phyloP scores from a whole-genome alignment of 2,329 filamentous ascomycete genomes.

The Pseudopyrenochaeta lycopersici region DNA sequence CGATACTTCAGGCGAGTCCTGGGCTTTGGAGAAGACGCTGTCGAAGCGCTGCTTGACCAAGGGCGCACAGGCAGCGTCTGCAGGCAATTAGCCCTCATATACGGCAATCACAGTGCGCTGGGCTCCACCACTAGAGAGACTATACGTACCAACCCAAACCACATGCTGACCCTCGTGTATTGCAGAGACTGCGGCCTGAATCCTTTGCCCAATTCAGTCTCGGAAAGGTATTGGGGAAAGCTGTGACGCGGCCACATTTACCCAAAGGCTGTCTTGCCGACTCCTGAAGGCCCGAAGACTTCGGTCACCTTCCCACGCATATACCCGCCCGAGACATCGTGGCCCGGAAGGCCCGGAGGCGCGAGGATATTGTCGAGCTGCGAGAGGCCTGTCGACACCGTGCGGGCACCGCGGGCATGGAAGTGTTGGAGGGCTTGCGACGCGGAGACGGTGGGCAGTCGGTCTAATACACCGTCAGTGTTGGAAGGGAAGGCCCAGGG shows the following conservation, averaged over 20 bases:
- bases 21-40: slow-evolving; percentile 51
- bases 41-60: slow-evolving; percentile 59
- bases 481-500: neutral
- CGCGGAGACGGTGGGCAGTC: slow-evolving; percentile 79
- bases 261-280: slow-evolving; percentile 86
- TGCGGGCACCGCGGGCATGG: slow-evolving; percentile 58
- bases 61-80: slow-evolving; percentile 60
- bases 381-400: slow-evolving; percentile 58
- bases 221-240: slow-evolving; percentile 14
- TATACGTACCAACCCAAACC: slow-evolving; percentile 80
- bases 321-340: slow-evolving; percentile 62
- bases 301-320: slow-evolving; percentile 82
- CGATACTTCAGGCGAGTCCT: slow-evolving; percentile 15
- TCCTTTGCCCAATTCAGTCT: slow-evolving; percentile 59
- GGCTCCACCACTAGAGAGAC: slow-evolving; percentile 7
- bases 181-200: slow-evolving; percentile 73
- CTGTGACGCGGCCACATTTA: slow-evolving; percentile 56
- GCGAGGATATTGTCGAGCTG: slow-evolving; percentile 57
- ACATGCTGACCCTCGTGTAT: slow-evolving; percentile 70
- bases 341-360: slow-evolving; percentile 33
- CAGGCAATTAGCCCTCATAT: slow-evolving; percentile 36
- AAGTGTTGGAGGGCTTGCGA: slow-evolving; percentile 74
- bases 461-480: slow-evolving; percentile 62
- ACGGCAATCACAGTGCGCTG: slow-evolving; percentile 13
- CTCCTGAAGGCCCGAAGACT: slow-evolving; percentile 85